These are phyloP conservation scores for Akanthomyces lecanii DNA, from an alignment of 2,329 filamentous ascomycete genomes.

Conservation along the genomic window DNA sequence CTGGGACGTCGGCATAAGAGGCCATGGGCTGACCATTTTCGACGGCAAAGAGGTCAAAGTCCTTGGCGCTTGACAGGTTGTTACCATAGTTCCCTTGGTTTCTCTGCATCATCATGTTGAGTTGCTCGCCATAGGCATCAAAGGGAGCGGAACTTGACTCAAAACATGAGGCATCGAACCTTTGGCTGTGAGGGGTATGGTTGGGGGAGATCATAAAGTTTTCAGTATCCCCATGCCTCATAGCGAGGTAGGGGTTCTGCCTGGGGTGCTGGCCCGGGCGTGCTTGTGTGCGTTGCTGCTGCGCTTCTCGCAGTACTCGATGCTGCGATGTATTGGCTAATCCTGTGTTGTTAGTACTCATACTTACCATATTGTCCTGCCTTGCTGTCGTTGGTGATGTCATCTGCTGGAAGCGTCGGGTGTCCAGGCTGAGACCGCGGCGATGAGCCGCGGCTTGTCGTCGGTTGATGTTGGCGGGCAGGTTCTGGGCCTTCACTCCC, in stretches of 20 bases:
- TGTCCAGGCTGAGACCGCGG: constrained; percentile 81
- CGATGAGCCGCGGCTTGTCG: constrained; percentile 57
- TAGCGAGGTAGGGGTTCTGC: constrained; percentile 26
- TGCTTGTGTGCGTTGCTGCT: constrained; percentile 74
- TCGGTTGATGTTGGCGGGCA: constrained; percentile 48
- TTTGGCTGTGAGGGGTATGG: constrained; percentile 50
- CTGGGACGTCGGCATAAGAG: constrained; percentile 46
- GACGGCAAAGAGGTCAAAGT: constrained; percentile 47
- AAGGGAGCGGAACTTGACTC: constrained; percentile 43
- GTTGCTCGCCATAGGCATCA: constrained; percentile 41
- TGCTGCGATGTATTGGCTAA: constrained; percentile 61
- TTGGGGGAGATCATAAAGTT: constrained; percentile 55
- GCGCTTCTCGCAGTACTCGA: constrained; percentile 76
- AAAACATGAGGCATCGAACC: constrained; percentile 47
- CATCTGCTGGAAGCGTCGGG: constrained; percentile 42
- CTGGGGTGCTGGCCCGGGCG: constrained; percentile 57
- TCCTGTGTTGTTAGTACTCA: constrained; percentile 52
- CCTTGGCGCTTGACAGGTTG: constrained; percentile 40
- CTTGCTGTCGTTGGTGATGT: constrained; percentile 25
- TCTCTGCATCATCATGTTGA: constrained; percentile 45
- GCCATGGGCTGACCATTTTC: constrained; percentile 46
- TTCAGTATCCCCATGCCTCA: constrained; percentile 41
- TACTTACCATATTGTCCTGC: constrained; percentile 45
- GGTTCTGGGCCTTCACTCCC: constrained; percentile 62
- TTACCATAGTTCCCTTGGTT: constrained; percentile 40